A percentile compares a stretch with the other conserved stretches of the same genome.
Conservation (phyloP, 768 basidiomycete genomes). For the Auricularia auricula-judae region DNA sequence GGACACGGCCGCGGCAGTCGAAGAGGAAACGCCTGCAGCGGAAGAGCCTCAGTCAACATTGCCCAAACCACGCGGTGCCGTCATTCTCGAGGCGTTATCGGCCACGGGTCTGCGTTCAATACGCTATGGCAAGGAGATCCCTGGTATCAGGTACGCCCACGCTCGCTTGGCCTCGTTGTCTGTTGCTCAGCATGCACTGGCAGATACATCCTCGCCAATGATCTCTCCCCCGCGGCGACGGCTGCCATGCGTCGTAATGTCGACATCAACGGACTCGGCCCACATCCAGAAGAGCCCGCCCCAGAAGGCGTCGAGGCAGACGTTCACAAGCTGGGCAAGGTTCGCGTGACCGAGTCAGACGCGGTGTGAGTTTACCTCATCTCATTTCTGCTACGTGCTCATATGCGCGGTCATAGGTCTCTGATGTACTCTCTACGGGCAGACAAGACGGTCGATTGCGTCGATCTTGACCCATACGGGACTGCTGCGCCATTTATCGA, state of each 20-base stretch:
- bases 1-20: neutral
- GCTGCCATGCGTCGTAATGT: slow-evolving; percentile 83
- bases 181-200: neutral
- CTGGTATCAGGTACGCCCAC: slow-evolving; percentile 51
- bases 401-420: slow-evolving; percentile 33
- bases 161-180: slow-evolving; percentile 4
- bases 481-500: slow-evolving; percentile 97
- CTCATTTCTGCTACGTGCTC: neutral
- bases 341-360: slow-evolving; percentile 84
- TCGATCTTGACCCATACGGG: slow-evolving; percentile 98
- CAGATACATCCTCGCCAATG: slow-evolving; percentile 92
- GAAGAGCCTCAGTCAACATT: neutral
- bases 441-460: slow-evolving; percentile 70
- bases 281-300: slow-evolving; percentile 13
- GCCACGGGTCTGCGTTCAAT: slow-evolving; percentile 94
- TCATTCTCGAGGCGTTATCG: slow-evolving; percentile 85
- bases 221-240: slow-evolving; percentile 72
- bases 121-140: slow-evolving; percentile 95
- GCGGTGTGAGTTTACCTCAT: slow-evolving; percentile 54
- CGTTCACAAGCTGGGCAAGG: slow-evolving; percentile 32
- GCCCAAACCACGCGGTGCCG: slow-evolving; percentile 12
- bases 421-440: slow-evolving; percentile 85
- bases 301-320: slow-evolving; percentile 2
- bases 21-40: neutral
- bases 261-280: slow-evolving; percentile 61